Evolutionary conservation across 2,329 filamentous ascomycete genomes (phyloP).

Genomic region (Pezicula neosporulosa): DNA sequence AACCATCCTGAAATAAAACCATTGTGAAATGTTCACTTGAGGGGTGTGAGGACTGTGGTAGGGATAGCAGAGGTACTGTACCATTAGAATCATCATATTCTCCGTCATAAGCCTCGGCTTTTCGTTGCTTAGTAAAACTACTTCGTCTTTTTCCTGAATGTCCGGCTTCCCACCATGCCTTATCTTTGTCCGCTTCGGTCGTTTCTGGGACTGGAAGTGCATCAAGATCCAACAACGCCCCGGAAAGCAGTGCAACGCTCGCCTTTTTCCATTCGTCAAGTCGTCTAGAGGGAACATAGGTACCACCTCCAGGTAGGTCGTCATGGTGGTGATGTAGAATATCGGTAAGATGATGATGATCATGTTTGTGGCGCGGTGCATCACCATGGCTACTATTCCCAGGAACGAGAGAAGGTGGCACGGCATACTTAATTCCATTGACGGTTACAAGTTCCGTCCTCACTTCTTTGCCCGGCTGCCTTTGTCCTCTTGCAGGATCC

Average conservation of each 20-base stretch:
- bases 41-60: conserved; percentile 5
- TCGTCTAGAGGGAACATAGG: conserved; percentile 57
- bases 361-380: conserved; percentile 9
- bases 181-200: conserved; percentile 42
- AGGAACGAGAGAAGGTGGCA: conserved; percentile 11
- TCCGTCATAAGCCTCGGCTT: conserved; percentile 62
- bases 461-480: conserved; percentile 11
- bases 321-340: conserved; percentile 25
- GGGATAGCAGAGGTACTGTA: conserved; percentile 27
- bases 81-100: conserved; percentile 63
- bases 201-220: conserved; percentile 28
- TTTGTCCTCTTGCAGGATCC: not conserved
- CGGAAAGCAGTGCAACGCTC: conserved; percentile 56
- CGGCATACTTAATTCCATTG: conserved; percentile 18
- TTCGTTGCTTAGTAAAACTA: conserved; percentile 33
- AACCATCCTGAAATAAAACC: conserved; percentile 12
- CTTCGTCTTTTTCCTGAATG: conserved; percentile 38
- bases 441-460: conserved; percentile 16
- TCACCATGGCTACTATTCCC: conserved; percentile 12
- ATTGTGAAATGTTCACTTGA: conserved; percentile 10
- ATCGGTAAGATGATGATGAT: conserved; percentile 24
- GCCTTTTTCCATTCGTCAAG: conserved; percentile 73
- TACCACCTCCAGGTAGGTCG: conserved; percentile 42
- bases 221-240: conserved; percentile 57
- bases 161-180: conserved; percentile 75